phyloP scores from a whole-genome alignment of 768 basidiomycete genomes.

The Termitomyces sp. region DNA sequence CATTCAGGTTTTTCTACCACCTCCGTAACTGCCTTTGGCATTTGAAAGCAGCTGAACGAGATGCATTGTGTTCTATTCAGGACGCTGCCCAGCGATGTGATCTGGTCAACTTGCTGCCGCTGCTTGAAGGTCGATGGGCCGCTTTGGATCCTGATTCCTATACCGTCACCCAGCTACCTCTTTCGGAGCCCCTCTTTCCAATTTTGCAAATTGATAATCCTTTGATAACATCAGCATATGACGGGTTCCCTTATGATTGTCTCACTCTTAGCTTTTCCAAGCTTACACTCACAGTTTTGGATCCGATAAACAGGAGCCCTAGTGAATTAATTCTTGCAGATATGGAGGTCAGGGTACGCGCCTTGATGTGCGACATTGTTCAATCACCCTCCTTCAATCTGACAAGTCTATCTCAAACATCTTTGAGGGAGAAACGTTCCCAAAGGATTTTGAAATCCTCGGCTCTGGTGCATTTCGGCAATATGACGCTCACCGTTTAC shows the following conservation, averaged over 20 bases:
- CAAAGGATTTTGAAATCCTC: constrained; percentile 24
- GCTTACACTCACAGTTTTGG: constrained; percentile 26
- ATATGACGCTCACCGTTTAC: constrained; percentile 36
- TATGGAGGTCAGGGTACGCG: constrained; percentile 19
- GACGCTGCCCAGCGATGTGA: constrained; percentile 8
- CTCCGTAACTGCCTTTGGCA: constrained; percentile 61
- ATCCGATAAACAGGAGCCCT: constrained; percentile 24
- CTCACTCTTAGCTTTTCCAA: constrained; percentile 22
- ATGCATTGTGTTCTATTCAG: constrained; percentile 4
- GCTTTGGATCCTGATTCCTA: constrained; percentile 40
- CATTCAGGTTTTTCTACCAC: constrained; percentile 76
- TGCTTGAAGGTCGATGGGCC: constrained; percentile 32
- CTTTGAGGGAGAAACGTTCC: constrained; percentile 30
- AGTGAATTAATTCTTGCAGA: constrained; percentile 31
- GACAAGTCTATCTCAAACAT: constrained; percentile 38
- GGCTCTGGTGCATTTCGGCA: constrained; percentile 32
- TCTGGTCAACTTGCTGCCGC: constrained; percentile 25
- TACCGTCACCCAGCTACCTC: constrained; percentile 22
- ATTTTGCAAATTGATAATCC: constrained; percentile 9
- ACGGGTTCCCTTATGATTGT: constrained; percentile 4
- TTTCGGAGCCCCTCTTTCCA: constrained; percentile 26
- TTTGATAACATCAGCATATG: not conserved
- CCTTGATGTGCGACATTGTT: constrained; percentile 18
- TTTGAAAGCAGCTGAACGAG: constrained; percentile 24
- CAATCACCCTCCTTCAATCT: constrained; percentile 12